Conservation (phyloP, 169 alveolate species). For the Eimeria sp. region DNA sequence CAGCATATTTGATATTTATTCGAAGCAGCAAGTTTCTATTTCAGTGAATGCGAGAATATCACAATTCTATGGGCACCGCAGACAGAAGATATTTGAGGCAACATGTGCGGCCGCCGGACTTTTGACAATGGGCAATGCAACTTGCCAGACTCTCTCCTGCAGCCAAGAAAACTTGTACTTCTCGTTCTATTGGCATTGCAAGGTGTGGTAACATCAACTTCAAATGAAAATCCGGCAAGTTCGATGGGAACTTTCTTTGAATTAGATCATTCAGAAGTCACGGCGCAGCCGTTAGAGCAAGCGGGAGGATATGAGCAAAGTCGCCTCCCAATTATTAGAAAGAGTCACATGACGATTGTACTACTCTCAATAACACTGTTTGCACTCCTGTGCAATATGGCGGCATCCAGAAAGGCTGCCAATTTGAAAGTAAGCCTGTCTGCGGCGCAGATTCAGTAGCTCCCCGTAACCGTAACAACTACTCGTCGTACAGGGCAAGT, state of each 20-base stretch:
- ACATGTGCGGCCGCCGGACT: neutral
- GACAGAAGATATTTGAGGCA: neutral
- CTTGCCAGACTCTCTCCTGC: neutral
- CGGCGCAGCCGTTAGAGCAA: neutral
- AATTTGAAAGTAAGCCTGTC: neutral
- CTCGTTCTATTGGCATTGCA: neutral
- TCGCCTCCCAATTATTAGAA: neutral
- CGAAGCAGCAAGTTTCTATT: neutral
- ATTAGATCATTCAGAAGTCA: neutral
- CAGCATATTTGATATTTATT: neutral
- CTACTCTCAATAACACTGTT: neutral
- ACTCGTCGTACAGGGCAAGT: neutral
- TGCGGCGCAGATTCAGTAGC: neutral
- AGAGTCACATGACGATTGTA: neutral
- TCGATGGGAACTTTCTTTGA: neutral
- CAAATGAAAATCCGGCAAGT: neutral
- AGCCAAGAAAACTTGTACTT: neutral
- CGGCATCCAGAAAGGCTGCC: neutral
- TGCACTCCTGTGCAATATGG: neutral
- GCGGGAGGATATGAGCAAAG: neutral
- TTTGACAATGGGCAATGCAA: neutral
- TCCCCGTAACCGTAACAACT: neutral
- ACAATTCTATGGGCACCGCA: neutral
- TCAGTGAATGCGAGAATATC: neutral
- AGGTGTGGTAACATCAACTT: neutral